phyloP scores from a whole-genome alignment of 2,329 filamentous ascomycete genomes.

The Sarocladium brachiariae region DNA sequence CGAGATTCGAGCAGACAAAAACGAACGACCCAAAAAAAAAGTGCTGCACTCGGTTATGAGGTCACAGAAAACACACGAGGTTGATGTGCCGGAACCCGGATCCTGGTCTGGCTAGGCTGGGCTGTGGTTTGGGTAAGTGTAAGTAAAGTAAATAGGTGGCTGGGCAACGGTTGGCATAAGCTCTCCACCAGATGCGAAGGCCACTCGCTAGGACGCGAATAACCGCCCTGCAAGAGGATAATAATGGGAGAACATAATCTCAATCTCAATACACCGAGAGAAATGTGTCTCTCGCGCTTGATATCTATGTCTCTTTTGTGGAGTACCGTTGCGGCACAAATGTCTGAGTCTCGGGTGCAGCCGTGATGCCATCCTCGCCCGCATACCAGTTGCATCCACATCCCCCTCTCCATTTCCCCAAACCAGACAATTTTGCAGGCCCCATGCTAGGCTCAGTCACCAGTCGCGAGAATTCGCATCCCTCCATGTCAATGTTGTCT shows the following conservation, averaged over 20 bases:
- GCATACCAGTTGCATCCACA: background rate
- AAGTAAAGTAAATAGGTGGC: slow-evolving; percentile 21
- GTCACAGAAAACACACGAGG: background rate
- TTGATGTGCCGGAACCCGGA: background rate
- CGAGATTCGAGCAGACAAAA: background rate
- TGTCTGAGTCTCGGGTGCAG: background rate
- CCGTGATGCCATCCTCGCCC: background rate
- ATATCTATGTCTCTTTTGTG: no score
- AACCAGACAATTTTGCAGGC: background rate
- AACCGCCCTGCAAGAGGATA: no score
- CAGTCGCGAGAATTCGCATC: background rate
- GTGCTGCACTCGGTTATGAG: no score
- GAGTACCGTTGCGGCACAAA: background rate
- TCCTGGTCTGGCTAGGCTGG: no score
- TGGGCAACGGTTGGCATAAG: no score
- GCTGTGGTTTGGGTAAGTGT: slow-evolving; percentile 10
- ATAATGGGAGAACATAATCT: background rate
- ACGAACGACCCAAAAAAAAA: no score
- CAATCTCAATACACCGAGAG: no score
- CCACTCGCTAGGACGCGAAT: no score
- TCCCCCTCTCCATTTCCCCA: no score
- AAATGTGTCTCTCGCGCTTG: no score
- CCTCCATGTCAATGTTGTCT: background rate
- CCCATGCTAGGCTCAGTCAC: background rate
- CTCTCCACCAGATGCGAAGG: no score